These are phyloP conservation scores for Coprinopsis cinerea DNA, from an alignment of 768 basidiomycete species.

Conservation along the genomic window DNA sequence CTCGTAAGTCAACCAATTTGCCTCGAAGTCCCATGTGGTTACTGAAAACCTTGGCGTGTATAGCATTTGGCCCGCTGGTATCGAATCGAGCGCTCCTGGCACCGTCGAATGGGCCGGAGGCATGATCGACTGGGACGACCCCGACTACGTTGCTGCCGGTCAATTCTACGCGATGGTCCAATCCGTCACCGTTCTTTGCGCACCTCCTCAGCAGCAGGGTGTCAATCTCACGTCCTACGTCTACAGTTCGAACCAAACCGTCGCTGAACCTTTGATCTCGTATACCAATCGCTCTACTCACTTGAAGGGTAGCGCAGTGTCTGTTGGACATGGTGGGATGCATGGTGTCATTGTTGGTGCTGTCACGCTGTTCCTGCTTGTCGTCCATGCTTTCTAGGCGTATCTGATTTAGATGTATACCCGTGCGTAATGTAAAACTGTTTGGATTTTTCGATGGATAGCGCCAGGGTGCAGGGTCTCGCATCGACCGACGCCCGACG, in stretches of 20 bases:
- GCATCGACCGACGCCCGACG: too few species aligned
- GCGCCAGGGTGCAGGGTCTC: too few species aligned
- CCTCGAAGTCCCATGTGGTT: neutral
- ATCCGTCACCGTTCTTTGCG: constrained; percentile 60
- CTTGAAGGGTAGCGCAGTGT: constrained; percentile 39
- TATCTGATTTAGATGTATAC: neutral
- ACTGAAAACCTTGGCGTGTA: constrained; percentile 10
- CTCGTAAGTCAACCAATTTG: constrained; percentile 37
- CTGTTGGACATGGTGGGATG: constrained; percentile 17
- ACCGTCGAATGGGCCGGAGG: constrained; percentile 79
- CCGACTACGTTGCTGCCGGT: constrained; percentile 69
- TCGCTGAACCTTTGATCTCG: constrained; percentile 36
- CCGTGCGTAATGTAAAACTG: neutral
- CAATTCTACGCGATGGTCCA: constrained; percentile 66
- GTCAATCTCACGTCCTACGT: constrained; percentile 56
- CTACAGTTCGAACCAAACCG: constrained; percentile 43
- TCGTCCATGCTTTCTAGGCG: constrained; percentile 16
- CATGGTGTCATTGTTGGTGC: constrained; percentile 23
- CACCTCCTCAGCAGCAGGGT: constrained; percentile 41
- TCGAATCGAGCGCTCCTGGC: constrained; percentile 51
- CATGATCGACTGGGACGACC: constrained; percentile 75
- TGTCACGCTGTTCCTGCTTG: constrained; percentile 18
- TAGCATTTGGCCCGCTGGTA: constrained; percentile 81
- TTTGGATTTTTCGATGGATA: too few species aligned
- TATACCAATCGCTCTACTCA: constrained; percentile 56